Evolutionary conservation across 1,284 basidiomycete genomes (phyloP), one percentile per base, ranked within the genome.

Genomic region (Ustilago trichophora): DNA sequence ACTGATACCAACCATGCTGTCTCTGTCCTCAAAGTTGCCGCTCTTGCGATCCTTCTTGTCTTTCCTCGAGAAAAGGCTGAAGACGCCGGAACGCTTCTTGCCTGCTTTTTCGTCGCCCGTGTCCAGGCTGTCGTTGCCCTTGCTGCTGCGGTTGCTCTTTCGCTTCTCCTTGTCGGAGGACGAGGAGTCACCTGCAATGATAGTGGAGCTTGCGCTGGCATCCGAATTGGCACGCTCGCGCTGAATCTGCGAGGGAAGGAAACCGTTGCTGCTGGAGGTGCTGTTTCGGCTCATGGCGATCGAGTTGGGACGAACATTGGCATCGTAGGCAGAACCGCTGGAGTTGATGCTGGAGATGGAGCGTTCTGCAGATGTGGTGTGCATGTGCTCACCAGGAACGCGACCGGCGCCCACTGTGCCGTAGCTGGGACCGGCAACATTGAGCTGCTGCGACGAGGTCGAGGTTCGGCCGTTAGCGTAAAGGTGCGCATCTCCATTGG

Each of bases 51-150:
- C 75, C 57, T 73, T 76, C 48, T 76, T 76, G 59, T 78, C 76
- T 51, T 78, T 78, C 9, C 76, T 53, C 9, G 72, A 73, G 54
- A 78, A 78, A 19, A 78, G 67, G 32, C 69, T 73, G 50, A 78
- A 78, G 19, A 78, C 76, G 44, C 76, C 75, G 9, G 76, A 76
- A 3, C 74, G 68, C 62, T 78, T 78, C 75, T 78, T 78, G 44
- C 54, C 56, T 10, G 56, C 41, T 45, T 78, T 78, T 15, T 75
- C 74, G 11, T 76, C 76, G 26, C 24, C 32, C 36, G 38, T 48
- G 22, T 71, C 72, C 42, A 67, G 60, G 26, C 48, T 66, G 35
- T 67, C 63, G 27, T 46, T 57, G 27, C 48, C 53, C 36, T 72
- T 73, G 37, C 72, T 74, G 31, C 37, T 62, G 35, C 72, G 68